Conservation (phyloP, 2,329 filamentous ascomycete genomes). For the Fonsecaea monophora region DNA sequence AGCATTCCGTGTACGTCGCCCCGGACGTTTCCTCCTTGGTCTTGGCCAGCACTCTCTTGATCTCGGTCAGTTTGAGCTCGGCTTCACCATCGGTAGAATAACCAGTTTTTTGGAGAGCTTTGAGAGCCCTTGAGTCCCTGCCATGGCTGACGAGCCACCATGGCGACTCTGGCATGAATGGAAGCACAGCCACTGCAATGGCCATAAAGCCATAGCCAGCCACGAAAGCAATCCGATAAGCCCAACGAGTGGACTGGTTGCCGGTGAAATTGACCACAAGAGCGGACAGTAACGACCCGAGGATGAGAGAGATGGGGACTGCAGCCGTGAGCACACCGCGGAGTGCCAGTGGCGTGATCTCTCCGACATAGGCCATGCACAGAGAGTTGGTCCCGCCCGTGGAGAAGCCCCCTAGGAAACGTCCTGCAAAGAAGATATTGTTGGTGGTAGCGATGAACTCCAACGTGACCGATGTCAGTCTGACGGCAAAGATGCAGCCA, state of each 20-base stretch:
- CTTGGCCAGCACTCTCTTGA: slow-evolving; percentile 47
- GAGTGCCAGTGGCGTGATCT: slow-evolving; percentile 51
- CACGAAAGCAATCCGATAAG: slow-evolving; percentile 52
- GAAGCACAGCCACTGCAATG: slow-evolving; percentile 36
- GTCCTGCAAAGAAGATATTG: slow-evolving; percentile 53
- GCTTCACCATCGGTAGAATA: slow-evolving; percentile 20
- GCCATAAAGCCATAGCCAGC: slow-evolving; percentile 51
- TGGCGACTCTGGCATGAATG: slow-evolving; percentile 41
- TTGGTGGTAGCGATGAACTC: slow-evolving; percentile 44
- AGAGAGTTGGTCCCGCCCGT: slow-evolving; percentile 58
- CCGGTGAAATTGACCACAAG: slow-evolving; percentile 50
- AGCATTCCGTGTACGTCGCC: slow-evolving; percentile 43
- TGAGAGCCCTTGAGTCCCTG: slow-evolving; percentile 44
- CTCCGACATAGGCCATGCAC: slow-evolving; percentile 55
- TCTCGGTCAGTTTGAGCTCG: slow-evolving; percentile 40
- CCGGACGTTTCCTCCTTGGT: slow-evolving; percentile 39
- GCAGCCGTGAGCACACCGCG: slow-evolving; percentile 57
- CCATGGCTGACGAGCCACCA: slow-evolving; percentile 50
- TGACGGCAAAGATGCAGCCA: slow-evolving; percentile 30
- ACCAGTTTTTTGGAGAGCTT: slow-evolving; percentile 44
- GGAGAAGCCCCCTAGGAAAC: slow-evolving; percentile 55
- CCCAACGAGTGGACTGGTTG: slow-evolving; percentile 51
- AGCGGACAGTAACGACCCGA: slow-evolving; percentile 50
- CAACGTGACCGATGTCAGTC: slow-evolving; percentile 42
- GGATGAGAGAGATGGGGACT: slow-evolving; percentile 51